Percentiles rank a stretch among this genome's conserved stretches.
phyloP scores from a whole-genome alignment of 176 grass and related monocot species.

The Guadua angustifolia region DNA sequence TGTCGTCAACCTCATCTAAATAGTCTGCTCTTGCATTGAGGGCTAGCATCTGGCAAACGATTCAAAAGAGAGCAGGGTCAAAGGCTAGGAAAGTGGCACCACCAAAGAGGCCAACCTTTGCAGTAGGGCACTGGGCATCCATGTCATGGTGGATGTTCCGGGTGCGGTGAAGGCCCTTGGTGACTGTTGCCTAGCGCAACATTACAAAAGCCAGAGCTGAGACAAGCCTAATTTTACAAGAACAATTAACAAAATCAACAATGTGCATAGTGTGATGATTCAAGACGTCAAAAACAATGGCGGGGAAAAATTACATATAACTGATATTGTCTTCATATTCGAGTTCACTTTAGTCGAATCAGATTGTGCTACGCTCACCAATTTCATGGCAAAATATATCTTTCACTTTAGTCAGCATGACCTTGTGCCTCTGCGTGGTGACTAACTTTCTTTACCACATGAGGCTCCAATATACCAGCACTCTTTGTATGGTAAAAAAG shows the following conservation, averaged over 20 bases:
- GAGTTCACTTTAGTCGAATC: too few relatives aligned
- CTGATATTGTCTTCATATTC: too few relatives aligned
- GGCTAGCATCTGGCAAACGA: slow-evolving; percentile 67
- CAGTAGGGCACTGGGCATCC: too few relatives aligned
- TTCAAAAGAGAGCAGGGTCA: slow-evolving; percentile 68
- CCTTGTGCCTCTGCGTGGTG: too few relatives aligned
- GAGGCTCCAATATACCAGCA: too few relatives aligned
- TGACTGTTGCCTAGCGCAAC: slow-evolving; percentile 69
- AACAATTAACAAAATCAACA: slow-evolving; percentile 6
- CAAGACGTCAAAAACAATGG: neutral
- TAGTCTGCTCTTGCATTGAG: slow-evolving; percentile 80
- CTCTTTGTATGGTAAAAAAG: too few relatives aligned
- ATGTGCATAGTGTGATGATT: neutral
- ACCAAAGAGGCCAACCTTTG: slow-evolving; percentile 83
- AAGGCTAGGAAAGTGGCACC: slow-evolving; percentile 76
- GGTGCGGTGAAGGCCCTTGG: slow-evolving; percentile 52
- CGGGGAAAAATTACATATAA: neutral
- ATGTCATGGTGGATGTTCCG: too few relatives aligned
- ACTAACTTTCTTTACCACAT: too few relatives aligned
- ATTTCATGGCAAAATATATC: too few relatives aligned
- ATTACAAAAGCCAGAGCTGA: slow-evolving; percentile 60
- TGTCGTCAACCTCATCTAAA: slow-evolving; percentile 59
- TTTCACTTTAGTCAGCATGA: too few relatives aligned
- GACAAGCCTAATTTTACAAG: slow-evolving; percentile 55
- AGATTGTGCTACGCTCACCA: too few relatives aligned